These are phyloP conservation scores for Acanthamoeba lenticulata DNA, from an alignment of 208 protist species.

Conservation along the genomic window DNA sequence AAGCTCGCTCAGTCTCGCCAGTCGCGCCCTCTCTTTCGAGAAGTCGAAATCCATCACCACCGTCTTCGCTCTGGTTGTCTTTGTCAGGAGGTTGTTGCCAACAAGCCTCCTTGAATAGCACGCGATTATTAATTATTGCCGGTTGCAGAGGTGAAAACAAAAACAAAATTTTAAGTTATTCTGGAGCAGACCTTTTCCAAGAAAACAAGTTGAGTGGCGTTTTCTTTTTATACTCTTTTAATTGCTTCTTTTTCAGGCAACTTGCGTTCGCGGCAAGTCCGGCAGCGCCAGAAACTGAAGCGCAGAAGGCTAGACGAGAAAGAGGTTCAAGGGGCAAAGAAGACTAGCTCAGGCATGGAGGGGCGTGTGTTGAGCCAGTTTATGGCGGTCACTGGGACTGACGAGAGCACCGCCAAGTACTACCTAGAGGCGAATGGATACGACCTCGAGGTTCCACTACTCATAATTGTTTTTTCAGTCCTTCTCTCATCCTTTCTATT, in stretches of 20 bases:
- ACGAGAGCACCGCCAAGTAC: conserved; percentile 16
- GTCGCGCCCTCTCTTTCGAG: neutral
- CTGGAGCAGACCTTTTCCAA: too few species aligned
- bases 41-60: neutral
- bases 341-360: neutral
- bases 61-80: too few species aligned
- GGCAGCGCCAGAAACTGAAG: neutral
- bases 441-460: neutral
- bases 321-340: neutral
- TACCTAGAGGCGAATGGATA: conserved; percentile 17
- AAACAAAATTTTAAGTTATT: too few species aligned
- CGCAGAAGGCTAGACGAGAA: neutral
- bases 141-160: too few species aligned
- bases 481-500: neutral
- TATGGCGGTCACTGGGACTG: neutral
- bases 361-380: neutral
- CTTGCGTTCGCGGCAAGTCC: too few species aligned
- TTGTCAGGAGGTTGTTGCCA: neutral
- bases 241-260: too few species aligned
- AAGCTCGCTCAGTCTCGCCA: neutral
- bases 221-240: too few species aligned
- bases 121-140: too few species aligned
- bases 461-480: neutral
- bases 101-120: too few species aligned
- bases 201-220: too few species aligned